Percentiles rank a stretch among this genome's conserved stretches.
These are phyloP conservation scores for Sicyos edulis DNA, from an alignment of 306 rosid genomes.

Conservation along the genomic window DNA sequence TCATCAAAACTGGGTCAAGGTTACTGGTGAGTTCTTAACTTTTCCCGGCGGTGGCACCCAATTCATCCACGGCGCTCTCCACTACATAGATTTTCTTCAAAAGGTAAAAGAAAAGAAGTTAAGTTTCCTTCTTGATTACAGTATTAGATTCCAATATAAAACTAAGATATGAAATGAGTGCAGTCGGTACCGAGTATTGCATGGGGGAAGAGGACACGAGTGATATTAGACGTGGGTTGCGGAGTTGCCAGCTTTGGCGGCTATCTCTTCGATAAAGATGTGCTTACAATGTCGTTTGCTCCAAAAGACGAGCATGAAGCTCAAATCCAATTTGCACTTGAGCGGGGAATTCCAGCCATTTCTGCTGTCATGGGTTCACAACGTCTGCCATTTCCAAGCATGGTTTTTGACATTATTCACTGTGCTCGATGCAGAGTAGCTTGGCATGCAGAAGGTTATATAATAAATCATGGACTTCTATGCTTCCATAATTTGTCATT, in stretches of 20 bases:
- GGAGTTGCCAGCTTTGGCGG: constrained; percentile 97
- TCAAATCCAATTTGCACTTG: constrained; percentile 89
- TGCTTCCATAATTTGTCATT: neutral
- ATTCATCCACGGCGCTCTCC: constrained; percentile 85
- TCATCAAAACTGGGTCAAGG: constrained; percentile 95
- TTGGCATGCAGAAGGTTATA: constrained; percentile 73
- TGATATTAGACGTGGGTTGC: constrained; percentile 83
- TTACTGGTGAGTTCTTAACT: constrained; percentile 73
- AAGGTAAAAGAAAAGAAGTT: constrained; percentile 30
- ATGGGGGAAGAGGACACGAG: constrained; percentile 76
- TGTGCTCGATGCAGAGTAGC: constrained; percentile 94
- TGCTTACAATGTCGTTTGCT: constrained; percentile 79
- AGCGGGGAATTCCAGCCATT: constrained; percentile 87
- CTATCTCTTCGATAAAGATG: constrained; percentile 74
- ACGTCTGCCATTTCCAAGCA: constrained; percentile 69
- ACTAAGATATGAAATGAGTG: neutral
- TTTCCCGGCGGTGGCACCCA: constrained; percentile 98
- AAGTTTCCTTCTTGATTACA: neutral
- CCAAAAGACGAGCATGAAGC: constrained; percentile 98
- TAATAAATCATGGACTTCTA: neutral
- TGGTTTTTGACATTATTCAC: constrained; percentile 66
- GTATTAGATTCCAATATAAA: neutral
- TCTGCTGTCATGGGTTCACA: constrained; percentile 97
- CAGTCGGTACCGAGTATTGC: constrained; percentile 59
- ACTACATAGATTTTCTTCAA: constrained; percentile 77